Conservation (phyloP, 148 eudicot species). For the Gaultheria prostrata region DNA sequence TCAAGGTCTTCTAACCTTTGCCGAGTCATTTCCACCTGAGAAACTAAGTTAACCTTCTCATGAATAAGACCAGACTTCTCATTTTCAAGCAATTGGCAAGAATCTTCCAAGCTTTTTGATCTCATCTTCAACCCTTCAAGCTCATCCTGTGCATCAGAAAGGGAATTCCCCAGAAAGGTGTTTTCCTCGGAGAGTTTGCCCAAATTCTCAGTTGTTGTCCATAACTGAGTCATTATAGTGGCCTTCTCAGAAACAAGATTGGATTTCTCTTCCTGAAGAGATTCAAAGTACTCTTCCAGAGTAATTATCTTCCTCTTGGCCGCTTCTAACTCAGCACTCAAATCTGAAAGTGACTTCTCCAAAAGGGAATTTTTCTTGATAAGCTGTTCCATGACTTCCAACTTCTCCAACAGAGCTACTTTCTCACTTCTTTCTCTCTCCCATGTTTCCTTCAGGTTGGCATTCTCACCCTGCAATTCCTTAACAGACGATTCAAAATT, state of each 20-base stretch:
- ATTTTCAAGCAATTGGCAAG: constrained; percentile 55
- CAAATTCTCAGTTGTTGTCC: constrained; percentile 63
- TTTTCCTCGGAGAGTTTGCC: constrained; percentile 69
- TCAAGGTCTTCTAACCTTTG: constrained; percentile 53
- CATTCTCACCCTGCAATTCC: constrained; percentile 65
- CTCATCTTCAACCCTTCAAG: constrained; percentile 68
- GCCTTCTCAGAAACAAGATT: constrained; percentile 62
- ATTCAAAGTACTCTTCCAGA: constrained; percentile 60
- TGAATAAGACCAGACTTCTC: constrained; percentile 54
- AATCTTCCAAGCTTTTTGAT: constrained; percentile 66
- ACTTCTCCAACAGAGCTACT: constrained; percentile 59
- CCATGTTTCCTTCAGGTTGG: constrained; percentile 49
- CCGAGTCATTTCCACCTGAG: constrained; percentile 52
- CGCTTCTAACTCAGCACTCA: constrained; percentile 64
- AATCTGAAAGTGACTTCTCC: constrained; percentile 70
- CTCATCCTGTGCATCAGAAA: constrained; percentile 65
- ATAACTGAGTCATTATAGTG: constrained; percentile 53
- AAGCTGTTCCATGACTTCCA: constrained; percentile 70
- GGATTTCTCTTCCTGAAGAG: constrained; percentile 66
- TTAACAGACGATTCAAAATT: constrained; percentile 60
- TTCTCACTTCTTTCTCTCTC: constrained; percentile 56
- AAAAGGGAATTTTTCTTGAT: constrained; percentile 65
- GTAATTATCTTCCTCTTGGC: constrained; percentile 61
- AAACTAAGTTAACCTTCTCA: constrained; percentile 51
- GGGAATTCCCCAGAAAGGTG: constrained; percentile 67